These are phyloP conservation scores for Blastosporella zonata DNA, from an alignment of 1,284 basidiomycete species.

Conservation along the genomic window DNA sequence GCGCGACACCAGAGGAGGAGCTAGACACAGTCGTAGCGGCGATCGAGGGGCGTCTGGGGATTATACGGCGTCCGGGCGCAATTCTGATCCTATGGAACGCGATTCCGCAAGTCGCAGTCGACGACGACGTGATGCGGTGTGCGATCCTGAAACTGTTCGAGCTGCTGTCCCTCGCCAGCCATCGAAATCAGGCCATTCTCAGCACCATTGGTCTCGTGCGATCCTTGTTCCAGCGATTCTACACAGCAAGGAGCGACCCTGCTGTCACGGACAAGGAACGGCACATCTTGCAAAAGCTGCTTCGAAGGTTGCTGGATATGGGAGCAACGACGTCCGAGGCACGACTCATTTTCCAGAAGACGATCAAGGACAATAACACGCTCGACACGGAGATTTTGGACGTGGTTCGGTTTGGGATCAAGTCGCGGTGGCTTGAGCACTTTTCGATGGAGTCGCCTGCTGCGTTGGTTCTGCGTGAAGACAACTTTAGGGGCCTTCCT, in stretches of 20 bases:
- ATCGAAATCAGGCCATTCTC: constrained; percentile 66
- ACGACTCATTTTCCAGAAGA: constrained; percentile 56
- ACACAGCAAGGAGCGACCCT: constrained; percentile 25
- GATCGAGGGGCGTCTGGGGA: constrained; percentile 35
- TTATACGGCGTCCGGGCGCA: constrained; percentile 54
- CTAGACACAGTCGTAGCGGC: constrained; percentile 38
- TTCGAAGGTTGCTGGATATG: constrained; percentile 66
- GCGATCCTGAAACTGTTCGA: constrained; percentile 61
- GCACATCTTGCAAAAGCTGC: constrained; percentile 54
- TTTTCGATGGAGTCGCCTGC: constrained; percentile 61
- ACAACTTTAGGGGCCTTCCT: constrained; percentile 48
- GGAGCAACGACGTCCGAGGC: constrained; percentile 62
- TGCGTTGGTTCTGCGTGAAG: constrained; percentile 43
- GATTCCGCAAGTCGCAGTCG: constrained; percentile 29
- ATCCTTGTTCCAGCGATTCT: constrained; percentile 49
- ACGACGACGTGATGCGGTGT: constrained; percentile 39
- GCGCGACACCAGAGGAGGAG: constrained; percentile 35
- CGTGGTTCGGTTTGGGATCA: constrained; percentile 63
- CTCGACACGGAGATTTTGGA: constrained; percentile 67
- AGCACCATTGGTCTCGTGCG: constrained; percentile 53
- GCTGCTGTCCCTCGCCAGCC: constrained; percentile 51
- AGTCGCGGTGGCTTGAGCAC: constrained; percentile 71
- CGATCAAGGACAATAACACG: constrained; percentile 42
- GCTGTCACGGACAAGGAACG: constrained; percentile 44
- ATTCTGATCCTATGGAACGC: constrained; percentile 54